Conservation (phyloP, 2,329 filamentous ascomycete species). For the Pseudogymnoascus sp. region DNA sequence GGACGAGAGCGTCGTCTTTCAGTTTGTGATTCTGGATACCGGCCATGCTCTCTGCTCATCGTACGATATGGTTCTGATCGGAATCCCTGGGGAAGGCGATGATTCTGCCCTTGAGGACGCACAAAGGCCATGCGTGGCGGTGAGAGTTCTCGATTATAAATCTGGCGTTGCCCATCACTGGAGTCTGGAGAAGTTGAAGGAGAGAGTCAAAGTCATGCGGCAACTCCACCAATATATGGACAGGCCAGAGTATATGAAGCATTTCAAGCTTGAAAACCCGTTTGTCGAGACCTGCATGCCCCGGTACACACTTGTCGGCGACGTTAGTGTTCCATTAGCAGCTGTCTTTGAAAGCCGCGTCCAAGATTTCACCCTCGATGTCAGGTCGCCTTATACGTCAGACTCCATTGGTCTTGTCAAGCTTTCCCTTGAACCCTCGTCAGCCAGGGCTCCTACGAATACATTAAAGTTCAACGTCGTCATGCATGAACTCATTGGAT, state of each 20-base stretch:
- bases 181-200: conserved; percentile 87
- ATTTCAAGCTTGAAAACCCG: conserved; percentile 85
- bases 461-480: conserved; percentile 98
- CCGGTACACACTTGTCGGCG: conserved; percentile 83
- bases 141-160: conserved; percentile 86
- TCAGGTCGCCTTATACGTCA: conserved; percentile 84
- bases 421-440: conserved; percentile 85
- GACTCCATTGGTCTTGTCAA: conserved; percentile 86
- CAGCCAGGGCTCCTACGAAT: conserved; percentile 80
- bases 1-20: conserved; percentile 85
- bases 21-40: conserved; percentile 83
- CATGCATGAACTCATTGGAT: conserved; percentile 92
- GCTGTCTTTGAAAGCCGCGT: conserved; percentile 92
- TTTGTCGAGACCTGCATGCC: conserved; percentile 89
- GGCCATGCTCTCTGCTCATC: conserved; percentile 86
- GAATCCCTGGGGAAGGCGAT: conserved; percentile 74
- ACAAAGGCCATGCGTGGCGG: conserved; percentile 80
- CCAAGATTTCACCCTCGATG: conserved; percentile 86
- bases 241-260: conserved; percentile 86
- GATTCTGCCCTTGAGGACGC: conserved; percentile 73
- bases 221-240: conserved; percentile 96
- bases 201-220: conserved; percentile 82
- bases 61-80: conserved; percentile 93
- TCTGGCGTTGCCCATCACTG: conserved; percentile 80
- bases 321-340: conserved; percentile 82